Evolutionary conservation across 768 basidiomycete species (phyloP).

Genomic region (Rhodotorula babjevae): DNA sequence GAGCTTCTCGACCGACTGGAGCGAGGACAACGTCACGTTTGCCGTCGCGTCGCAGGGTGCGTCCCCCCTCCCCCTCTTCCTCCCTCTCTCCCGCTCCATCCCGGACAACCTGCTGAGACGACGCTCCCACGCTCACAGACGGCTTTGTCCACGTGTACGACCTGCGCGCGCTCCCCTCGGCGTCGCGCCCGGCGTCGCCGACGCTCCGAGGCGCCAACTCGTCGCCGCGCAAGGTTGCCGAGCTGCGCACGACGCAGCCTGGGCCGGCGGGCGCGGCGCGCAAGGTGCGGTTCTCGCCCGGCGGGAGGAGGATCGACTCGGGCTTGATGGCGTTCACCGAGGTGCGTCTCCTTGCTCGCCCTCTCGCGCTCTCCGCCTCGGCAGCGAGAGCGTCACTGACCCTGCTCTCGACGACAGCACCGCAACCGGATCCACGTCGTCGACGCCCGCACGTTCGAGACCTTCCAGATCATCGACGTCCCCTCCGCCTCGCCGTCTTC

Average conservation of each 20-base stretch:
- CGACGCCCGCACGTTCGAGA: constrained; percentile 78
- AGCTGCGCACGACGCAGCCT: constrained; percentile 23
- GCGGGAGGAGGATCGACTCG: constrained; percentile 52
- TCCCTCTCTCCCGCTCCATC: constrained; percentile 50
- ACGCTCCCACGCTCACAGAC: constrained; percentile 41
- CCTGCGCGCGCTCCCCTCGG: constrained; percentile 13
- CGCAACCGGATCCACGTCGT: constrained; percentile 74
- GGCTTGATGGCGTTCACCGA: constrained; percentile 88
- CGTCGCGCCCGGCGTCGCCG: neutral
- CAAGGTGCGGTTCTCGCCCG: constrained; percentile 75
- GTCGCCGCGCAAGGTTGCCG: constrained; percentile 17
- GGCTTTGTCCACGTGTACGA: constrained; percentile 34
- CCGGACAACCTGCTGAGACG: no score
- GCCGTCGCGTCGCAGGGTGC: constrained; percentile 67
- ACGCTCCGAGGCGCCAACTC: neutral
- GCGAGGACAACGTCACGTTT: constrained; percentile 68
- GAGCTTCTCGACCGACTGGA: constrained; percentile 76
- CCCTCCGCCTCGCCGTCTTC: neutral
- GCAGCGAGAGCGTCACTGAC: neutral
- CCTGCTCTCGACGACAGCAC: constrained; percentile 54
- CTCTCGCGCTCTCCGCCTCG: neutral
- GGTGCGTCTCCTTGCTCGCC: constrained; percentile 54
- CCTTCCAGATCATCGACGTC: constrained; percentile 27
- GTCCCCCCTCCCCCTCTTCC: neutral
- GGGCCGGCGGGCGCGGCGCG: constrained; percentile 73